Conservation (phyloP, 768 basidiomycete genomes). For the Termitomyces sp. region DNA sequence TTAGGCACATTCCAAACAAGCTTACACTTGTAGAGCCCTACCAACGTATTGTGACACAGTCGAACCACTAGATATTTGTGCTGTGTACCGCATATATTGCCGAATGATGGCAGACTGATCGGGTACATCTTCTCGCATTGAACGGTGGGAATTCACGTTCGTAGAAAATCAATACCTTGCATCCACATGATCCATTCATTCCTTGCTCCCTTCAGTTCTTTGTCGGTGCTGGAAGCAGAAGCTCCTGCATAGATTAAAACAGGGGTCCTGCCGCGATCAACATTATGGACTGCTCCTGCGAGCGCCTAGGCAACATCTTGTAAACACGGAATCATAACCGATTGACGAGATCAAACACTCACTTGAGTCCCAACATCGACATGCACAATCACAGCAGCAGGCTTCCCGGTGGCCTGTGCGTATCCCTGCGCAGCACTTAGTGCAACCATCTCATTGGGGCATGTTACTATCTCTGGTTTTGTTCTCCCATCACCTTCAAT, state of each 20-base stretch:
- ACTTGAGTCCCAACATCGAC: conserved; percentile 70
- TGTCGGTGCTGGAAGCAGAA: too few relatives aligned
- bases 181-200: conserved; percentile 76
- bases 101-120: conserved; percentile 68
- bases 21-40: conserved; percentile 61
- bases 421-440: conserved; percentile 69
- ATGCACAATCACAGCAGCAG: conserved; percentile 70
- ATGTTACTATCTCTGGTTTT: conserved; percentile 51
- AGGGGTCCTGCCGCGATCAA: conserved; percentile 53
- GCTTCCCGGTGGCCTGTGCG: conserved; percentile 56
- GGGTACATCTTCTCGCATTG: conserved; percentile 43
- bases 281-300: conserved; percentile 70
- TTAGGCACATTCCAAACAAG: background rate
- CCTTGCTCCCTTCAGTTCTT: conserved; percentile 38
- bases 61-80: conserved; percentile 50
- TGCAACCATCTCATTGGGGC: conserved; percentile 75
- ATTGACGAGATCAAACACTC: conserved; percentile 5
- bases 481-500: conserved; percentile 36
- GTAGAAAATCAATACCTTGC: conserved; percentile 38
- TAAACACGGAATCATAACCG: background rate
- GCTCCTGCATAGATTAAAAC: conserved; percentile 19
- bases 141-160: background rate
- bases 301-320: conserved; percentile 30
- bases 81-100: conserved; percentile 68
- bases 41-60: conserved; percentile 30